Conservation (phyloP, 345 rosid species). For the Dipteronia dyeriana region DNA sequence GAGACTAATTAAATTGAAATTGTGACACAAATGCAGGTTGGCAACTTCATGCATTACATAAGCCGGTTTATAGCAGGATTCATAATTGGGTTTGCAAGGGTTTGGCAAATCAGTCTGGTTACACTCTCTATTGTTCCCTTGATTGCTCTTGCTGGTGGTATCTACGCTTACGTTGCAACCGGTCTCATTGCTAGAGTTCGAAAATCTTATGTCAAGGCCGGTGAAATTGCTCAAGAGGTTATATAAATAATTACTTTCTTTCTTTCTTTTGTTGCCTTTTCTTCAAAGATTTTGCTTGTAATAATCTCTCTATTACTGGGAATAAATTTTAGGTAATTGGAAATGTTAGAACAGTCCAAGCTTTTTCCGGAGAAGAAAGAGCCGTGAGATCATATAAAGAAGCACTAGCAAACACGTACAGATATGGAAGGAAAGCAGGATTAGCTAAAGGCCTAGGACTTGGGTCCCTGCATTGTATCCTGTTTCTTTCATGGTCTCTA, state of each 20-base stretch:
- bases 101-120: constrained; percentile 96
- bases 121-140: constrained; percentile 91
- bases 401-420: constrained; percentile 70
- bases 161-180: constrained; percentile 79
- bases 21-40: constrained; percentile 51
- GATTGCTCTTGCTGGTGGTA: constrained; percentile 91
- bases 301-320: too few species aligned
- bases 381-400: constrained; percentile 71
- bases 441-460: constrained; percentile 91
- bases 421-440: constrained; percentile 82
- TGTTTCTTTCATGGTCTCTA: constrained; percentile 91
- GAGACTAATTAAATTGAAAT: too few species aligned
- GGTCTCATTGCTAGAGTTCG: constrained; percentile 81
- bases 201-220: constrained; percentile 88
- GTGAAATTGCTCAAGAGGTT: constrained; percentile 98
- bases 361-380: constrained; percentile 89
- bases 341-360: constrained; percentile 96
- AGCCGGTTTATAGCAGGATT: constrained; percentile 91
- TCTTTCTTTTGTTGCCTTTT: too few species aligned
- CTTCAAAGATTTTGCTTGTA: too few species aligned
- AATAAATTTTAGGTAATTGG: constrained; percentile 68
- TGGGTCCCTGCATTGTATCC: constrained; percentile 79
- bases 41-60: constrained; percentile 90
- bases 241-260: too few species aligned
- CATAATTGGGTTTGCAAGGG: constrained; percentile 76